Conservation (phyloP, 1,139 yeast species). For the Petasospora rhodanensis region DNA sequence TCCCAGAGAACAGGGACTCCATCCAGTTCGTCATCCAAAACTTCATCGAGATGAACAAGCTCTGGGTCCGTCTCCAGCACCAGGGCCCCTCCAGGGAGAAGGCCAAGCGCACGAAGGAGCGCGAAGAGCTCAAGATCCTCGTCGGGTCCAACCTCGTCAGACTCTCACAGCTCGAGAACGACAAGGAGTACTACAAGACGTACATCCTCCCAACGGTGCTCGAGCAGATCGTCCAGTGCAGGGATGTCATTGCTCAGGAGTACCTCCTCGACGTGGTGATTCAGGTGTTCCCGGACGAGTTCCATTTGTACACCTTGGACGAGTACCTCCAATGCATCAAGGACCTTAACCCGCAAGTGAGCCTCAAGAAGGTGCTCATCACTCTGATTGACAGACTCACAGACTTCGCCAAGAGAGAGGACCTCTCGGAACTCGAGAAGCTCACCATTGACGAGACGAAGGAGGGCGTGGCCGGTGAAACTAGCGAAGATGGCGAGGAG, state of each 20-base stretch:
- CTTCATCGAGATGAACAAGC: constrained; percentile 94
- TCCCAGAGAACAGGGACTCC: constrained; percentile 41
- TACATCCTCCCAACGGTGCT: constrained; percentile 73
- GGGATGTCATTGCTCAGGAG: constrained; percentile 88
- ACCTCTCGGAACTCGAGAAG: constrained; percentile 17
- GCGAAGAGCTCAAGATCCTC: constrained; percentile 83
- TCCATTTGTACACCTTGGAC: constrained; percentile 74
- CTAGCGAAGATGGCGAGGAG: not conserved
- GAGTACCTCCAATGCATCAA: constrained; percentile 62
- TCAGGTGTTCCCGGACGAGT: constrained; percentile 92
- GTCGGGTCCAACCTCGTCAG: constrained; percentile 93
- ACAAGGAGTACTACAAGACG: constrained; percentile 53
- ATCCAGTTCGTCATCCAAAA: constrained; percentile 77
- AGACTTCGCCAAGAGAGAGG: constrained; percentile 42
- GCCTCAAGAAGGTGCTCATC: constrained; percentile 60
- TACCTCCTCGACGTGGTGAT: constrained; percentile 85
- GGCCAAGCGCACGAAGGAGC: constrained; percentile 66
- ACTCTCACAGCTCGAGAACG: constrained; percentile 81
- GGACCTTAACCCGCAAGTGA: constrained; percentile 64
- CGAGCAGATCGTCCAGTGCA: constrained; percentile 90
- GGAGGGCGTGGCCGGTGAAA: constrained; percentile 3
- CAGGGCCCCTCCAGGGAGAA: constrained; percentile 91
- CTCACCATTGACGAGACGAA: constrained; percentile 16
- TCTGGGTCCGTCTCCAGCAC: constrained; percentile 95
- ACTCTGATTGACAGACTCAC: constrained; percentile 73